Base-by-base conservation (phyloP, 805 yeast species). In the Starmerella vaccinii region DNA sequence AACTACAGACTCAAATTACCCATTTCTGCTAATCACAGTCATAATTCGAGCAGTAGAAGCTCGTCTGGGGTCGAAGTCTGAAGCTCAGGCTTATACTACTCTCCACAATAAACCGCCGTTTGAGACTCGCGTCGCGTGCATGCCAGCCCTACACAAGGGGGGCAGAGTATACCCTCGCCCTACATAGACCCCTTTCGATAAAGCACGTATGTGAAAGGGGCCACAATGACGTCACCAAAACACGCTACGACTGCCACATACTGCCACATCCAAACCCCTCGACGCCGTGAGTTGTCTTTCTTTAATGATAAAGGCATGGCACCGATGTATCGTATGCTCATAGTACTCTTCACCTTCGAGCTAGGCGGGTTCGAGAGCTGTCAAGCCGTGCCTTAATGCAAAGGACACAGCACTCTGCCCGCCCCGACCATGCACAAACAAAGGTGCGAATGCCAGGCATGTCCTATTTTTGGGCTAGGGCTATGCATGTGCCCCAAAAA, bases 401-500 rank as follows among this genome's bases (percentile, higher is more conserved):
- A 9, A 9, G 10, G 27, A 10, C 10, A 2, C 9, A 19, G 3
- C 6, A 22, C 41, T 38, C 8, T 7, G 27, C 7, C 7, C 41
- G 41, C 27, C 27, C 27, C 26, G 41, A 8, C 27, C 15, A 38
- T 38, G 41, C 41, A 21, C 38, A 34, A 32, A 12, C 43, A 13
- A 5, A n/a, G 8, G 43, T 5, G 22, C 21, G 24, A 23, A 23
- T 19, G 24, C 16, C 45, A 22, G 45, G 45, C 45, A 41, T 41
- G 45, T 41, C 15, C 30, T 15, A 8, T 16, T 1, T 4, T 5
- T 5, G 45, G 43, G 45, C 23, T 41, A 27, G 45, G 45, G 32
- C 13, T 41, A 27, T 41, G 45, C 45, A 39, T 39, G 43, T 22
- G 45, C 34, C 45, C 34, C 45, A 27, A 21, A 39, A n/a, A 27